Evolutionary conservation across 2,329 filamentous ascomycete species (phyloP).

Genomic region (Trichoderma atroviride): DNA sequence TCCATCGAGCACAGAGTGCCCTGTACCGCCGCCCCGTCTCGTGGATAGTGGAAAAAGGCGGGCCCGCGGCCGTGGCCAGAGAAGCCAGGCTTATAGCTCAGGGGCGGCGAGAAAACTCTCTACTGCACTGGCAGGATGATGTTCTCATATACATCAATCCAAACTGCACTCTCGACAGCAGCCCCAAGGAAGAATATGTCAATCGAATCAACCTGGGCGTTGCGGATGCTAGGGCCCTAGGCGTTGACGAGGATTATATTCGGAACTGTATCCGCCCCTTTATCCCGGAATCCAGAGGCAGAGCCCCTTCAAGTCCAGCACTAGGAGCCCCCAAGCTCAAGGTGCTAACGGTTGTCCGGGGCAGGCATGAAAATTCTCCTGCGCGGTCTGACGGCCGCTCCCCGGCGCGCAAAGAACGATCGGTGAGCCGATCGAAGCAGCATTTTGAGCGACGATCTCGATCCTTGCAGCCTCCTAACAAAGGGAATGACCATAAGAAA

Average conservation of each 20-base stretch:
- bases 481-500: conserved; percentile 23
- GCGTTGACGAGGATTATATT: conserved; percentile 42
- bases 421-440: conserved; percentile 28
- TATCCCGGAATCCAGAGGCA: conserved; percentile 35
- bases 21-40: conserved; percentile 43
- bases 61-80: conserved; percentile 36
- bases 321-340: conserved; percentile 13
- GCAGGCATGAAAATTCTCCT: conserved; percentile 27
- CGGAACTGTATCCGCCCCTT: conserved; percentile 43
- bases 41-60: conserved; percentile 44
- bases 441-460: conserved; percentile 13
- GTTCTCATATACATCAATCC: conserved; percentile 47
- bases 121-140: conserved; percentile 34
- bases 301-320: neutral
- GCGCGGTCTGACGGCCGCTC: conserved; percentile 33
- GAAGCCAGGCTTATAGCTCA: conserved; percentile 30
- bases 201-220: conserved; percentile 45
- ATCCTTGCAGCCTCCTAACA: conserved; percentile 18
- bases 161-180: conserved; percentile 38
- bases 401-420: conserved; percentile 32
- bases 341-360: neutral
- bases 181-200: conserved; percentile 45
- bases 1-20: conserved; percentile 38
- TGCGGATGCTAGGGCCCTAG: conserved; percentile 41
- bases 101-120: conserved; percentile 28